These are phyloP conservation scores for Trichophyton verrucosum DNA, from an alignment of 2,329 filamentous ascomycete genomes.

Conservation along the genomic window DNA sequence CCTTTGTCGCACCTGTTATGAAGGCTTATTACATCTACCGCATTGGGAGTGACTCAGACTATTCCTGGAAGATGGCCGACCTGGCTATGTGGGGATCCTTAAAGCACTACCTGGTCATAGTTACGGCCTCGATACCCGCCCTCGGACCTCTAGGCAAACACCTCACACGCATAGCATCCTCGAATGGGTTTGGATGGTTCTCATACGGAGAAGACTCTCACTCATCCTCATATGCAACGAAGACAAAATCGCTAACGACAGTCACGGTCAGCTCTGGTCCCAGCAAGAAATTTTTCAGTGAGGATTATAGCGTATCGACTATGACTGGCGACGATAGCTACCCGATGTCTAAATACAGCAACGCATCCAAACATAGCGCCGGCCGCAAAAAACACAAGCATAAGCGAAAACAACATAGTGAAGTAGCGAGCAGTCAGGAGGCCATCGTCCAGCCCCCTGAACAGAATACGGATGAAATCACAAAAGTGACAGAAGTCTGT, in stretches of 20 bases:
- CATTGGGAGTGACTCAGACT: slow-evolving; percentile 4
- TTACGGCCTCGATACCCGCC: slow-evolving; percentile 9
- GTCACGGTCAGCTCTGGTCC: not conserved
- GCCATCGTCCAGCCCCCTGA: not conserved
- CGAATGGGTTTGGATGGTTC: not conserved
- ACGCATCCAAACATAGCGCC: not conserved
- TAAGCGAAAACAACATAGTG: not conserved
- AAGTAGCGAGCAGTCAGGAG: not conserved
- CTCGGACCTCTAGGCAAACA: slow-evolving; percentile 6
- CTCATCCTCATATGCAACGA: not conserved
- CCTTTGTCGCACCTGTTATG: slow-evolving; percentile 7
- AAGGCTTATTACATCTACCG: slow-evolving; percentile 7
- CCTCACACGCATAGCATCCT: not conserved
- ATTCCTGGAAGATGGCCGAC: slow-evolving; percentile 8
- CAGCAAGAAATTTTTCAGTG: not conserved
- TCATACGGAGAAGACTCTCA: not conserved
- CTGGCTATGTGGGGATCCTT: slow-evolving; percentile 7
- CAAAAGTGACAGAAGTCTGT: not conserved
- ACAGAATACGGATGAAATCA: not conserved
- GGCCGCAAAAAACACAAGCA: not conserved
- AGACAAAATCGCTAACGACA: not conserved
- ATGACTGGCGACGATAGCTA: not conserved
- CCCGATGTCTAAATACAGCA: not conserved
- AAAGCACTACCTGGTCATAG: slow-evolving; percentile 10
- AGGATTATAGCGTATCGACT: not conserved